Evolutionary conservation across 1,284 basidiomycete genomes (phyloP).

Genomic region (Boletellus dicymbophilus): DNA sequence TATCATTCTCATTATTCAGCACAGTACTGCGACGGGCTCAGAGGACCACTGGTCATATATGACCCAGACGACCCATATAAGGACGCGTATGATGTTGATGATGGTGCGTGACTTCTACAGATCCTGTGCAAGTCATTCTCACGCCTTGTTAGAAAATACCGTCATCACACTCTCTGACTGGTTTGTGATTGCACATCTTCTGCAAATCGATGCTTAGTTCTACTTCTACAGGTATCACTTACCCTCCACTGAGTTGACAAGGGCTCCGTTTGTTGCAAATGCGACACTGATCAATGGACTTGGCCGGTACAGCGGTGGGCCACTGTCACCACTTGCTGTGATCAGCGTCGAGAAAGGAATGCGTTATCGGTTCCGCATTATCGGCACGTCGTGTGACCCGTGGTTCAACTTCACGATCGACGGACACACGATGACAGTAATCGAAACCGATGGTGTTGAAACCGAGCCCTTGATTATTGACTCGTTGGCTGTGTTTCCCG

Average conservation of each 20-base stretch:
- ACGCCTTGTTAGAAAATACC: constrained; percentile 13
- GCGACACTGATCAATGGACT: constrained; percentile 36
- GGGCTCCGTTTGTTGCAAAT: constrained; percentile 7
- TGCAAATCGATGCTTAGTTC: not conserved
- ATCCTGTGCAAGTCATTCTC: not conserved
- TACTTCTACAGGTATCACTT: constrained; percentile 17
- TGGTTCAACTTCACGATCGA: constrained; percentile 42
- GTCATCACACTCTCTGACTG: constrained; percentile 27
- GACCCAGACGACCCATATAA: constrained; percentile 43
- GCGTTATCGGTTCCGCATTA: constrained; percentile 38
- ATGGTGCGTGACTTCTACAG: constrained; percentile 25
- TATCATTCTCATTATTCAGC: constrained; percentile 43
- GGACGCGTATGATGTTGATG: constrained; percentile 41
- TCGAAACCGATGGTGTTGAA: constrained; percentile 48
- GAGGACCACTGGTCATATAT: constrained; percentile 46
- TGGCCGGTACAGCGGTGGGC: constrained; percentile 29
- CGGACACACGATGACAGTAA: constrained; percentile 40
- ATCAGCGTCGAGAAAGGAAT: constrained; percentile 25
- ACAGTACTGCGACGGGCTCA: constrained; percentile 40
- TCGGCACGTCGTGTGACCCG: constrained; percentile 35
- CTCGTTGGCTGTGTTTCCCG: constrained; percentile 39
- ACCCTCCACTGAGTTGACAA: constrained; percentile 10
- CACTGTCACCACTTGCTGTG: constrained; percentile 25
- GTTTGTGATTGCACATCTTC: not conserved
- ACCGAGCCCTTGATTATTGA: constrained; percentile 42